Conservation (phyloP, 2,329 filamentous ascomycete species). For the Fusarium haematococcum region DNA sequence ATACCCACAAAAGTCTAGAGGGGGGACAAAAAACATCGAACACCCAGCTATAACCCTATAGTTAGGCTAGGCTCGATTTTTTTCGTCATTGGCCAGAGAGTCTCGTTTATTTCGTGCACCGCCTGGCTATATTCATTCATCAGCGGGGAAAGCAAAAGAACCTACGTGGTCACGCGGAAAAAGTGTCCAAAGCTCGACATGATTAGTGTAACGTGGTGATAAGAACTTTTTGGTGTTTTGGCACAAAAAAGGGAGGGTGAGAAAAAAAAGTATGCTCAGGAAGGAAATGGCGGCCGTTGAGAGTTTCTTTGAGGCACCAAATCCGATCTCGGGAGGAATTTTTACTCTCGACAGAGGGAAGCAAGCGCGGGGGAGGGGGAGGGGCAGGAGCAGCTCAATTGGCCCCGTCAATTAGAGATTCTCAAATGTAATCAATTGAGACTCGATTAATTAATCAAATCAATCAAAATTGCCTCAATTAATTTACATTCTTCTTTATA, state of each 20-base stretch:
- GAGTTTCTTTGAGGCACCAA: conserved; percentile 12
- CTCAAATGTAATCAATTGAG: conserved; percentile 3
- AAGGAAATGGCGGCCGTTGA: conserved; percentile 35
- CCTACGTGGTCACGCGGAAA: conserved; percentile 73
- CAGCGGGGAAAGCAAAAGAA: conserved; percentile 69
- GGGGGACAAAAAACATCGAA: too few species aligned
- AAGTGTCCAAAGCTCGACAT: conserved; percentile 90
- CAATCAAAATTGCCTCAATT: neutral
- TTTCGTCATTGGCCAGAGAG: too few species aligned
- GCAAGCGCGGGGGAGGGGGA: conserved; percentile 28
- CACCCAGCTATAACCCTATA: too few species aligned
- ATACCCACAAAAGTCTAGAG: too few species aligned
- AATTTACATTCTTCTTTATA: neutral
- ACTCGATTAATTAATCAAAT: conserved; percentile 7
- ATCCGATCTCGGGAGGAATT: conserved; percentile 34
- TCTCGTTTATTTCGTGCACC: too few species aligned
- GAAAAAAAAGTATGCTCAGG: neutral
- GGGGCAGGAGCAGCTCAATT: conserved; percentile 18
- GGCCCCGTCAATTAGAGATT: neutral
- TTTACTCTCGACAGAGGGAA: conserved; percentile 8
- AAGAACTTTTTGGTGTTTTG: conserved; percentile 21
- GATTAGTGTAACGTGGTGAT: conserved; percentile 42
- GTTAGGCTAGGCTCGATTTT: too few species aligned
- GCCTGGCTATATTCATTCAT: too few species aligned
- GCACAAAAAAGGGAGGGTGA: neutral